These are phyloP conservation scores for Lactarius pseudohatsudake DNA, from an alignment of 768 basidiomycete genomes.

Conservation along the genomic window DNA sequence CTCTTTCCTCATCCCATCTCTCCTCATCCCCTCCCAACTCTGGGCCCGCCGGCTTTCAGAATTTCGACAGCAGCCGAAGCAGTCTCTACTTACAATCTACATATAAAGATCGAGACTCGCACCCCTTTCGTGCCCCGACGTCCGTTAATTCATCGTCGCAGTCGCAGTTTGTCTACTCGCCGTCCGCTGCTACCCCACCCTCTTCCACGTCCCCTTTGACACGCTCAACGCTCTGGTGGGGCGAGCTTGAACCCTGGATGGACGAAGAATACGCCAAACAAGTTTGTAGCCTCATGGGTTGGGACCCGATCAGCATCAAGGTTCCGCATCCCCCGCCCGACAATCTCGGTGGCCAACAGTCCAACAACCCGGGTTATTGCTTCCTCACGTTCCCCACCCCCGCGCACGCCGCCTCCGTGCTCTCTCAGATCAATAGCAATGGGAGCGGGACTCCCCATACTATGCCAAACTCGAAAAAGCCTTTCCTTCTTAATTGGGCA, in stretches of 20 bases:
- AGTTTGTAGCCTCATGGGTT: constrained; percentile 82
- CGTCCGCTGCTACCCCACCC: constrained; percentile 32
- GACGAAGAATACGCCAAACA: constrained; percentile 93
- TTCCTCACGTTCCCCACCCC: constrained; percentile 83
- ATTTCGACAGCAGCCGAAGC: constrained; percentile 20
- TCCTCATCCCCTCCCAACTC: constrained; percentile 33
- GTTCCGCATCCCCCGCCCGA: constrained; percentile 65
- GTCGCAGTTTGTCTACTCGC: constrained; percentile 32
- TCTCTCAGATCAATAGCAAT: constrained; percentile 59
- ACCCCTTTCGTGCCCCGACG: constrained; percentile 23
- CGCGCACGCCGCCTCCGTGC: constrained; percentile 65
- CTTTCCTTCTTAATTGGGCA: constrained; percentile 84
- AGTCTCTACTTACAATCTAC: constrained; percentile 32
- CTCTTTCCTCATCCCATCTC: constrained; percentile 36
- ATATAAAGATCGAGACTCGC: constrained; percentile 37
- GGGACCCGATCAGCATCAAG: constrained; percentile 75
- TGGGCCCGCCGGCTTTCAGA: constrained; percentile 31
- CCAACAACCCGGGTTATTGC: constrained; percentile 86
- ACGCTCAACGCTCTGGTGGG: constrained; percentile 78
- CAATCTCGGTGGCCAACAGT: constrained; percentile 55
- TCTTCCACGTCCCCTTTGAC: constrained; percentile 36
- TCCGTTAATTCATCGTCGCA: constrained; percentile 30
- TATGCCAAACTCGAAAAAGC: constrained; percentile 86
- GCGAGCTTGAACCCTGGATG: constrained; percentile 94
- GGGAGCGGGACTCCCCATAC: constrained; percentile 46